A percentile compares a stretch with the other conserved stretches of the same genome.
phyloP scores from a whole-genome alignment of 1,284 basidiomycete genomes.

The Tylopilus sp. region DNA sequence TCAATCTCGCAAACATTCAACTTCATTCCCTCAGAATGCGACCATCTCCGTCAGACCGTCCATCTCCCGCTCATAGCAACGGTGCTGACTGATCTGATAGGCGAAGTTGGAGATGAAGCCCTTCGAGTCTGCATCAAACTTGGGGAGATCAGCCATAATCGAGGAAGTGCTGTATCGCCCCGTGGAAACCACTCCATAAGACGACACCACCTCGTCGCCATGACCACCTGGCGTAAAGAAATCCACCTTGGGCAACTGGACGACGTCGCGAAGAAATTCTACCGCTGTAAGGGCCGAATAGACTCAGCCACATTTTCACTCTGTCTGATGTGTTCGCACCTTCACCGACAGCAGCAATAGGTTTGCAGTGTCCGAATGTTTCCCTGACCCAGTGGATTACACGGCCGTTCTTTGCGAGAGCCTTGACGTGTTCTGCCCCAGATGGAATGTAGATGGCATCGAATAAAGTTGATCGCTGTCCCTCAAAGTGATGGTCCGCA shows the following conservation, averaged over 20 bases:
- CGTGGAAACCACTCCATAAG: slow-evolving; percentile 63
- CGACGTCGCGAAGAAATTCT: slow-evolving; percentile 46
- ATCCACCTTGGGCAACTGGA: slow-evolving; percentile 47
- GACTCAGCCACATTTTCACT: neutral
- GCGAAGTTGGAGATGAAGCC: slow-evolving; percentile 61
- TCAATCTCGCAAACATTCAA: neutral
- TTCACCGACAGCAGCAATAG: slow-evolving; percentile 72
- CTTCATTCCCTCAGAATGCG: slow-evolving; percentile 49
- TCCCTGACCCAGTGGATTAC: slow-evolving; percentile 72
- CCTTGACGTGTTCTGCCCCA: slow-evolving; percentile 54
- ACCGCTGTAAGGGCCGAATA: slow-evolving; percentile 40
- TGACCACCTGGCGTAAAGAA: slow-evolving; percentile 36
- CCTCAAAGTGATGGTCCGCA: slow-evolving; percentile 73
- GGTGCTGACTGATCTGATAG: slow-evolving; percentile 61
- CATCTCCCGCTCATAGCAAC: slow-evolving; percentile 59
- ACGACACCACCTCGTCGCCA: slow-evolving; percentile 45
- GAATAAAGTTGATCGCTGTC: slow-evolving; percentile 76
- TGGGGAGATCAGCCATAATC: slow-evolving; percentile 42
- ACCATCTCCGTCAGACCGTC: slow-evolving; percentile 54
- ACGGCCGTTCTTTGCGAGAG: slow-evolving; percentile 55
- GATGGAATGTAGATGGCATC: slow-evolving; percentile 76
- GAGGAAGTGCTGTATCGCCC: slow-evolving; percentile 47
- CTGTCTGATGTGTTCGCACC: slow-evolving; percentile 31
- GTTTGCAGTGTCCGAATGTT: slow-evolving; percentile 77
- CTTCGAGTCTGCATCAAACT: slow-evolving; percentile 45